These are phyloP conservation scores for Naganishia liquefaciens DNA, from an alignment of 1,284 basidiomycete species.

Conservation along the genomic window DNA sequence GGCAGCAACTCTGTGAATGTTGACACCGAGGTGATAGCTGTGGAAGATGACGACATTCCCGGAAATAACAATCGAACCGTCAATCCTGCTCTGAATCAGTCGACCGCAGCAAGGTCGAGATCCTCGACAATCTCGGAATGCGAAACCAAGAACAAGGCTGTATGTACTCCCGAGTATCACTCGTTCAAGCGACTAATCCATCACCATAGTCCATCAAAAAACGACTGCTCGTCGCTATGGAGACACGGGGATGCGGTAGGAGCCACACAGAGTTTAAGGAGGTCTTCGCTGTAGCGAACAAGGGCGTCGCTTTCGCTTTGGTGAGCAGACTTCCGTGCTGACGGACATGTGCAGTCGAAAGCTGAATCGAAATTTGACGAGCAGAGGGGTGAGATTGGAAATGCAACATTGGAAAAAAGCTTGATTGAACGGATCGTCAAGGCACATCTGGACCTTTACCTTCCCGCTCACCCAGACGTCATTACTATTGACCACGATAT, in stretches of 20 bases:
- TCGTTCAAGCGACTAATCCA: neutral
- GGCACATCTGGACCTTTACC: slow-evolving; percentile 50
- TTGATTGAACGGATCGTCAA: slow-evolving; percentile 41
- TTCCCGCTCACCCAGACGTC: slow-evolving; percentile 45
- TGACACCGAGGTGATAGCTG: neutral
- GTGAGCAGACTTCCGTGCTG: slow-evolving; percentile 37
- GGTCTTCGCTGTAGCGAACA: slow-evolving; percentile 46
- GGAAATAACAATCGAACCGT: slow-evolving; percentile 36
- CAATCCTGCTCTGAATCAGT: neutral
- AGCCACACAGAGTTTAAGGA: slow-evolving; percentile 48
- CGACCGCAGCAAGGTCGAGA: neutral
- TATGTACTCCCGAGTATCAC: slow-evolving; percentile 29
- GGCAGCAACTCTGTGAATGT: neutral
- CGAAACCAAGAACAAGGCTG: slow-evolving; percentile 47
- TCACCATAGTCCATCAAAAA: slow-evolving; percentile 46
- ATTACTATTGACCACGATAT: slow-evolving; percentile 17
- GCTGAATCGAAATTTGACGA: neutral
- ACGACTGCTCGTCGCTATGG: slow-evolving; percentile 43
- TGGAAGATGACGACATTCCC: slow-evolving; percentile 44
- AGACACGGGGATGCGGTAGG: slow-evolving; percentile 40
- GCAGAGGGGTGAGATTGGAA: slow-evolving; percentile 18
- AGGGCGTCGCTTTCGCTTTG: slow-evolving; percentile 49
- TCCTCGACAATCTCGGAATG: neutral
- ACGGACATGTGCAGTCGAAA: neutral
- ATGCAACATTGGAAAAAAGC: slow-evolving; percentile 39